Percentiles rank a stretch among this genome's conserved stretches.
Conservation (phyloP, 208 protist genomes). For the Jaenimonas drosophilae region DNA sequence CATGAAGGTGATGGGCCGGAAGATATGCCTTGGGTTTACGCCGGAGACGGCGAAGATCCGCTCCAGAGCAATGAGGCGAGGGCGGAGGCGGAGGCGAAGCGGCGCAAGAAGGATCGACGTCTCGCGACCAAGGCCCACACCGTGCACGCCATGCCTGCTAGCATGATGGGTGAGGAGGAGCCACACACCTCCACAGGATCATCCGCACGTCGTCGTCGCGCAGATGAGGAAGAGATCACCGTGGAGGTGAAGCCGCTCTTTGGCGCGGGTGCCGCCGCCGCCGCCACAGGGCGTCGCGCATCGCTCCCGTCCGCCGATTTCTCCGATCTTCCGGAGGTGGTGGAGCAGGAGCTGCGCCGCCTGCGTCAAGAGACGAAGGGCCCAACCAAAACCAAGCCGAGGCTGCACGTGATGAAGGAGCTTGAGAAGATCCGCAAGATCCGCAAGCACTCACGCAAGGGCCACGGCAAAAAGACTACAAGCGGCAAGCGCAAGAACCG, state of each 20-base stretch:
- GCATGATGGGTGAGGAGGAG: conserved; percentile 24
- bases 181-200: background rate
- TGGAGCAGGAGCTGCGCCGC: conserved; percentile 64
- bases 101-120: conserved; percentile 9
- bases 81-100: conserved; percentile 7
- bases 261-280: conserved; percentile 6
- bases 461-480: conserved; percentile 80
- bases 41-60: conserved; percentile 2
- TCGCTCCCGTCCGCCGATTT: conserved; percentile 56
- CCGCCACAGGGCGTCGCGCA: background rate
- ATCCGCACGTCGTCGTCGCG: background rate
- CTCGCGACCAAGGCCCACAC: conserved; percentile 13
- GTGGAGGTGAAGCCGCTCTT: conserved; percentile 78
- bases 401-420: conserved; percentile 72
- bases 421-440: conserved; percentile 86
- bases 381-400: conserved; percentile 52
- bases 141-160: conserved; percentile 43
- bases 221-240: conserved; percentile 25
- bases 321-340: conserved; percentile 60
- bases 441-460: conserved; percentile 76
- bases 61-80: conserved; percentile 1
- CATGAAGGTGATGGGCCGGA: background rate
- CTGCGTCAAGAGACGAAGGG: conserved; percentile 70
- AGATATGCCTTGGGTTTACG: background rate
- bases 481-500: conserved; percentile 81